phyloP scores from a whole-genome alignment of 306 rosid genomes.

The Casuarina cunninghamiana region DNA sequence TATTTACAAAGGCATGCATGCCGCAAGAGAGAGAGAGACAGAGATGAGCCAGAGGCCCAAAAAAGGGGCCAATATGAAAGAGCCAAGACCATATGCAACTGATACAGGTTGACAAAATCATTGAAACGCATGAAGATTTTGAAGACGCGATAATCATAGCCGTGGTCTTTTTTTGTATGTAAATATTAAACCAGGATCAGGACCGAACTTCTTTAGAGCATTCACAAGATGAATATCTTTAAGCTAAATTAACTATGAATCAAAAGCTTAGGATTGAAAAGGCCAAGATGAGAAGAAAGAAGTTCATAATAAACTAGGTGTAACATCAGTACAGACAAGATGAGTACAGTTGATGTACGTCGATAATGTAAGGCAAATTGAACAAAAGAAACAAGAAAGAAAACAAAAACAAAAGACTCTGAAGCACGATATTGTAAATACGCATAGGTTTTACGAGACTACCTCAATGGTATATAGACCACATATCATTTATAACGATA shows the following conservation, averaged over 20 bases:
- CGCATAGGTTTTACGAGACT: background rate
- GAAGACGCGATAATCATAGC: background rate
- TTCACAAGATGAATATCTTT: background rate
- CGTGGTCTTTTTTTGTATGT: background rate
- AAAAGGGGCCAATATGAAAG: background rate
- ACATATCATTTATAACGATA: background rate
- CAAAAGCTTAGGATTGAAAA: background rate
- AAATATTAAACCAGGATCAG: background rate
- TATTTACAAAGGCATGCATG: background rate
- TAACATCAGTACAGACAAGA: slow-evolving; percentile 4
- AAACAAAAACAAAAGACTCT: background rate
- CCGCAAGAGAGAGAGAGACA: background rate
- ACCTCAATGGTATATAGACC: background rate
- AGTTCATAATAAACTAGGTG: background rate
- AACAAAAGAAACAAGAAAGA: slow-evolving; percentile 1
- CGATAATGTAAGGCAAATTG: background rate
- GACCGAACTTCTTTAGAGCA: background rate
- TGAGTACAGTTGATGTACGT: background rate
- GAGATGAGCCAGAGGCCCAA: background rate
- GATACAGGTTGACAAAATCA: background rate
- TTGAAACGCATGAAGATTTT: background rate
- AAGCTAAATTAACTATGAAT: background rate
- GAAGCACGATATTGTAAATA: background rate
- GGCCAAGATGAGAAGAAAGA: background rate
- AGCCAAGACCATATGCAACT: background rate